Evolutionary conservation across 1,284 basidiomycete species (phyloP), one percentile per base, ranked within the genome.

Genomic region (Ustilago shanxiensis): DNA sequence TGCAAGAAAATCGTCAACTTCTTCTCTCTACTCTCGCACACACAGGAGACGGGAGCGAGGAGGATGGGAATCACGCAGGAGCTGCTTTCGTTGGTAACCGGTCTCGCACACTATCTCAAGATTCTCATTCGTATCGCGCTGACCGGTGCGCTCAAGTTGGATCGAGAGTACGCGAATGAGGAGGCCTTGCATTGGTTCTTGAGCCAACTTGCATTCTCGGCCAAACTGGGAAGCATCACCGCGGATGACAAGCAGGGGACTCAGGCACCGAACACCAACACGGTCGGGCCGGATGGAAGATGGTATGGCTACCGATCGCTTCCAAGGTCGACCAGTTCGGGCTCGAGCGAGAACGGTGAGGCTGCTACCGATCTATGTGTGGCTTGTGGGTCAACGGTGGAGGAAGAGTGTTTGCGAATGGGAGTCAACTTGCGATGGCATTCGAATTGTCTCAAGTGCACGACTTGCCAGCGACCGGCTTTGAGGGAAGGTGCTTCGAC

Each of bases 1-100:
- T 99, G 96, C 88, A 93, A 97, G 74, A 98, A 98, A 88, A 97
- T 96, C 4, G 97, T 99, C 85, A 97, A 98, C 88, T 91, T 99
- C 65, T 98, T 99, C 88, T 98, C 95, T 8, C 89, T 98, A 51
- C 89, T 99, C 53, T 96, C 95, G n/a, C 95, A 97, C 86, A 95
- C 94, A 16, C 95, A 96, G 87, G 93, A 95, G 86, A 93, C 93
- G 1, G 93, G 93, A 41, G 91, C 93, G 11, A 90, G 92, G 62
- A 89, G 94, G 80, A 94, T 95, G 91, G 93, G 93, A 71, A 97
- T 98, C 92, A 98, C 95, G 20, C 94, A 98, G 87, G 96, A 99
- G 83, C 89, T 99, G 9, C 90, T 99, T 37, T 94, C 95, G n/a
- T 91, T 99, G 54, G 96, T 99, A 64, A 99, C 97, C 0, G 96